Evolutionary conservation across 106 monocot genomes (phyloP).

Genomic region (Hemerocallis citrina): DNA sequence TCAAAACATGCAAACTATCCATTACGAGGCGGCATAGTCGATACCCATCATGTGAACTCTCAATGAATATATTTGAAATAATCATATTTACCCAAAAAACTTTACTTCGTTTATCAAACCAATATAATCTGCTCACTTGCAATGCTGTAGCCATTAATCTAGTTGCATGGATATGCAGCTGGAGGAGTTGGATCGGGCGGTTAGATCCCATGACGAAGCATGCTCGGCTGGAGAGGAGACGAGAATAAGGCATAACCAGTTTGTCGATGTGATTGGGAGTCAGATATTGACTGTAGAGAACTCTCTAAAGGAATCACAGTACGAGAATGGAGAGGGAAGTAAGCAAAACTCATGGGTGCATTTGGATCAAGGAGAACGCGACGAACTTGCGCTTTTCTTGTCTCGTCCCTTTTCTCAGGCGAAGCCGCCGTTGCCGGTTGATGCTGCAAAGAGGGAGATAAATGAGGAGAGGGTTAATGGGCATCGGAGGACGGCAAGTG

Average conservation of each 20-base stretch:
- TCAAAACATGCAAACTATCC: no score
- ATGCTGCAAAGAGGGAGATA: not conserved
- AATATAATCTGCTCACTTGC: no score
- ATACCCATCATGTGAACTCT: no score
- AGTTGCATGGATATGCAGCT: slow-evolving; percentile 21
- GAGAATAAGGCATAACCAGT: slow-evolving; percentile 39
- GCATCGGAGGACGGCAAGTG: slow-evolving; percentile 55
- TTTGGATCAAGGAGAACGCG: slow-evolving; percentile 36
- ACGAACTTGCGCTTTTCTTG: slow-evolving; percentile 44
- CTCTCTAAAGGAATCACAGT: slow-evolving; percentile 27
- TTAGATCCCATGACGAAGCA: slow-evolving; percentile 24
- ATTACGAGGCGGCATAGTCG: no score
- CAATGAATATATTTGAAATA: no score
- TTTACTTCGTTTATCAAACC: no score
- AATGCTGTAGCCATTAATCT: no score
- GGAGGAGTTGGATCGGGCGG: slow-evolving; percentile 47
- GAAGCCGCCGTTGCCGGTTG: not conserved
- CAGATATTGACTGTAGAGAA: slow-evolving; percentile 35
- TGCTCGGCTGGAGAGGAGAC: slow-evolving; percentile 36
- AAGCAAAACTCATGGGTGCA: slow-evolving; percentile 18
- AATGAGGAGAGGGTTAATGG: slow-evolving; percentile 17
- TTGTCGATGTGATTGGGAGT: slow-evolving; percentile 38
- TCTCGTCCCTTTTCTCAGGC: slow-evolving; percentile 3
- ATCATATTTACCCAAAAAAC: no score
- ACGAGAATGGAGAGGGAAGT: slow-evolving; percentile 11